Percentiles rank a stretch among this genome's conserved stretches.
phyloP scores from a whole-genome alignment of 2,329 filamentous ascomycete species.

The Cladophialophora exuberans region DNA sequence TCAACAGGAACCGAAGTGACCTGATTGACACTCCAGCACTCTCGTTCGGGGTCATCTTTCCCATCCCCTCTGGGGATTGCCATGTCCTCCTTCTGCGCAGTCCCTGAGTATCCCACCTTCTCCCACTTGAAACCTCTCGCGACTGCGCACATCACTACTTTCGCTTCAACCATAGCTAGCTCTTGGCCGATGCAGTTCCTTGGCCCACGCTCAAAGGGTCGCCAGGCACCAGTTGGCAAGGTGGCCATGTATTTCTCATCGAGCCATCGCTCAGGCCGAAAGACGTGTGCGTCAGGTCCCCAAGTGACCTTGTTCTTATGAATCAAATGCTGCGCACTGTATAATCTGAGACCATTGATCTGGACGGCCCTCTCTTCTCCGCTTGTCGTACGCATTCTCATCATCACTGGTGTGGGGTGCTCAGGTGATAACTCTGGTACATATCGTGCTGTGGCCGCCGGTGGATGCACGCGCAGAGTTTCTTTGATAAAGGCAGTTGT shows the following conservation, averaged over 20 bases:
- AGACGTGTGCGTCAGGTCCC: constrained; percentile 49
- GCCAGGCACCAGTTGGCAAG: constrained; percentile 51
- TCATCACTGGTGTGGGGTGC: constrained; percentile 7
- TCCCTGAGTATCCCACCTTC: constrained; percentile 26
- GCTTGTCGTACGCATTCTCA: constrained; percentile 16
- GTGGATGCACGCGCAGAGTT: constrained; percentile 41
- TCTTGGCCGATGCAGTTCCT: constrained; percentile 62
- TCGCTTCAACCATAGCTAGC: constrained; percentile 58
- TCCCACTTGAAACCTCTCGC: constrained; percentile 55
- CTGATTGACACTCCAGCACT: constrained; percentile 24
- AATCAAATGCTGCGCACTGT: constrained; percentile 31
- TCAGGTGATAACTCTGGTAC: constrained; percentile 15
- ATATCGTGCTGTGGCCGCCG: constrained; percentile 22
- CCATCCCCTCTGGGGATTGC: constrained; percentile 16
- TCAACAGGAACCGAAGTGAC: constrained; percentile 26
- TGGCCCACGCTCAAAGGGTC: constrained; percentile 59
- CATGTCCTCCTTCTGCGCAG: constrained; percentile 9
- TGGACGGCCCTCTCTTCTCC: constrained; percentile 20
- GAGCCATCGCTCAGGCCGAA: constrained; percentile 55
- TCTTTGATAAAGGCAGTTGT: constrained; percentile 48
- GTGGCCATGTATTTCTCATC: constrained; percentile 25
- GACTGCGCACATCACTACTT: constrained; percentile 54
- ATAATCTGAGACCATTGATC: constrained; percentile 30
- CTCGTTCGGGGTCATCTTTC: constrained; percentile 14
- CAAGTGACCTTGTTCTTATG: constrained; percentile 48